A percentile compares a stretch with the other conserved stretches of the same genome.
phyloP scores from a whole-genome alignment of 2,329 filamentous ascomycete genomes.

The Fusarium papillatum region DNA sequence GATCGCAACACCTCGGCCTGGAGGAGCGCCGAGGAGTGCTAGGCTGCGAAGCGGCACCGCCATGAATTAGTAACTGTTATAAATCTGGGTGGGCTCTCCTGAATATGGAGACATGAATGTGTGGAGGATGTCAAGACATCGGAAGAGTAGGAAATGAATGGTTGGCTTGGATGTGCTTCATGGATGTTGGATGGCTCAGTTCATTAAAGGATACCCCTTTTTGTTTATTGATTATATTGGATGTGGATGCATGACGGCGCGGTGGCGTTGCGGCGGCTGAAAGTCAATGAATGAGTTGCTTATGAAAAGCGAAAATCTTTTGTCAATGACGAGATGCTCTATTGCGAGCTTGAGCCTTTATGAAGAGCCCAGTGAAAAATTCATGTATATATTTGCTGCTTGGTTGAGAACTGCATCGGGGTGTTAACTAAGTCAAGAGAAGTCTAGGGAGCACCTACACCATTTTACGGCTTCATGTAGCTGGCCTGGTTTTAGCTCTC shows the following conservation, averaged over 20 bases:
- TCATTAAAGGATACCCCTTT: conserved; percentile 44
- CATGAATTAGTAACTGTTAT: conserved; percentile 21
- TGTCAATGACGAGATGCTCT: neutral
- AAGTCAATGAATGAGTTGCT: conserved; percentile 10
- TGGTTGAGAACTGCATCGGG: neutral
- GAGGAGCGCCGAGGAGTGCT: conserved; percentile 11
- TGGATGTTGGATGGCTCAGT: conserved; percentile 36
- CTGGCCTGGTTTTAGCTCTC: neutral
- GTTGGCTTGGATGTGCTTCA: conserved; percentile 27
- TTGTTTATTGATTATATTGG: conserved; percentile 26
- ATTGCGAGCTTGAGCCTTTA: neutral
- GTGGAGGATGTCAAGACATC: neutral
- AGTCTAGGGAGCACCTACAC: neutral
- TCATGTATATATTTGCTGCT: neutral
- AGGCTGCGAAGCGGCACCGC: conserved; percentile 18
- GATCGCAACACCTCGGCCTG: conserved; percentile 16
- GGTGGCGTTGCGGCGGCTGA: conserved; percentile 38
- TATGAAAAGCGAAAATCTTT: neutral
- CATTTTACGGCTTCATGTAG: neutral
- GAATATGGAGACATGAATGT: conserved; percentile 15
- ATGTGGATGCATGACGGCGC: conserved; percentile 28
- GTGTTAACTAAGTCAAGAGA: neutral
- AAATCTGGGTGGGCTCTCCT: neutral
- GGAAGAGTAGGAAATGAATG: conserved; percentile 7
- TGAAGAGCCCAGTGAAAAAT: neutral